phyloP scores from a whole-genome alignment of 2,329 filamentous ascomycete genomes.

The Didymella pomorum region DNA sequence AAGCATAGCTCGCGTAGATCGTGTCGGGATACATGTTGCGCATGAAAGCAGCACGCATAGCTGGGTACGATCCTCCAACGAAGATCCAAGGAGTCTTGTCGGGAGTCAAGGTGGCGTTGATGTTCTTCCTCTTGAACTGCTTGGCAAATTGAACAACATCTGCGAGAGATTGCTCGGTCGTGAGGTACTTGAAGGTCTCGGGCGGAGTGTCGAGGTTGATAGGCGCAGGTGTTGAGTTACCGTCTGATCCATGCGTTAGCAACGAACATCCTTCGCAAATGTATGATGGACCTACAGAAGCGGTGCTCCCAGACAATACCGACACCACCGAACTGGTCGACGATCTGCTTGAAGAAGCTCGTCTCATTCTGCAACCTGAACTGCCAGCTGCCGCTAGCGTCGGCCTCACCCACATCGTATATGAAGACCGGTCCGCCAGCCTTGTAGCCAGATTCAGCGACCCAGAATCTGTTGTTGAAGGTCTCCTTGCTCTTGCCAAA shows the following conservation, averaged over 20 bases:
- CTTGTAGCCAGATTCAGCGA: slow-evolving; percentile 44
- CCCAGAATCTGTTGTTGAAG: slow-evolving; percentile 52
- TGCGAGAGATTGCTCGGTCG: slow-evolving; percentile 53
- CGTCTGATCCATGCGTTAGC: slow-evolving; percentile 38
- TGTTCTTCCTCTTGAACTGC: slow-evolving; percentile 49
- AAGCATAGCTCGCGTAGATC: slow-evolving; percentile 49
- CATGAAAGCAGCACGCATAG: slow-evolving; percentile 51
- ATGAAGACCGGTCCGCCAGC: slow-evolving; percentile 50
- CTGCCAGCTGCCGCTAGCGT: slow-evolving; percentile 40
- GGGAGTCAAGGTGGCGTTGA: slow-evolving; percentile 47
- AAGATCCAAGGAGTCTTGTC: slow-evolving; percentile 51
- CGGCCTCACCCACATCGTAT: slow-evolving; percentile 49
- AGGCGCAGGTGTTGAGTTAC: slow-evolving; percentile 49
- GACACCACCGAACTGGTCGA: slow-evolving; percentile 48
- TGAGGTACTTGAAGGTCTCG: slow-evolving; percentile 49
- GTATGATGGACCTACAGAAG: slow-evolving; percentile 38
- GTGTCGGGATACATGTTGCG: slow-evolving; percentile 50
- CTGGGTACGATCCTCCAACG: slow-evolving; percentile 50
- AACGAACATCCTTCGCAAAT: not conserved
- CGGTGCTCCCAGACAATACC: slow-evolving; percentile 54
- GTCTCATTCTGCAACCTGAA: slow-evolving; percentile 40
- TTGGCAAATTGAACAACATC: slow-evolving; percentile 53
- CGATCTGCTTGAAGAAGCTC: slow-evolving; percentile 48
- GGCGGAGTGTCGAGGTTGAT: slow-evolving; percentile 45
- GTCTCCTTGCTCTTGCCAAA: slow-evolving; percentile 44